These are phyloP conservation scores for Phaseolus lunatus DNA, from an alignment of 306 rosid species.

Conservation along the genomic window DNA sequence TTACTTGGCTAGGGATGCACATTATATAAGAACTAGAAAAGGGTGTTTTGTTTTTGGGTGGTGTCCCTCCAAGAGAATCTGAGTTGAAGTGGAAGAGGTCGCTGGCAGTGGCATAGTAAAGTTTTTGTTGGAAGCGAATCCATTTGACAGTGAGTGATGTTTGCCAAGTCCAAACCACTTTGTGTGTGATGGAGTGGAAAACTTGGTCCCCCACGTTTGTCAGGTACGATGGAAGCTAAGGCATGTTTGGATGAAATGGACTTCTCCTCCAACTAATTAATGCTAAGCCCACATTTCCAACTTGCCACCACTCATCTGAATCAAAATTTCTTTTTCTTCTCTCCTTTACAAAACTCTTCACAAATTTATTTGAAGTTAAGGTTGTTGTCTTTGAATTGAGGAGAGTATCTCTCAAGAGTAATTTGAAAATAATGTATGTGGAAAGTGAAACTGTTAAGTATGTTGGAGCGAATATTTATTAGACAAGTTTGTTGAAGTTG, in stretches of 20 bases:
- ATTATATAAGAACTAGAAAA: background rate
- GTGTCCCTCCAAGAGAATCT: conserved; percentile 20
- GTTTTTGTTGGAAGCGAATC: conserved; percentile 26
- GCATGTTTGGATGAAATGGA: conserved; percentile 33
- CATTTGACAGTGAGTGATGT: conserved; percentile 38
- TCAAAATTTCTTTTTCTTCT: too few relatives aligned
- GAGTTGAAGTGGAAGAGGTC: conserved; percentile 31
- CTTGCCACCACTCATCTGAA: too few relatives aligned
- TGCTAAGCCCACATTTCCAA: conserved; percentile 7
- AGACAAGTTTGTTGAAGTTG: too few relatives aligned
- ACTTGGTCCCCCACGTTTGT: background rate
- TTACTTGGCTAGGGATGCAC: background rate
- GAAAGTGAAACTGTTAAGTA: too few relatives aligned
- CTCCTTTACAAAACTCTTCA: too few relatives aligned
- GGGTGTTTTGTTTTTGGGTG: background rate
- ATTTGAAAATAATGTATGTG: too few relatives aligned
- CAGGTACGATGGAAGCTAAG: conserved; percentile 7
- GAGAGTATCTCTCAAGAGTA: too few relatives aligned
- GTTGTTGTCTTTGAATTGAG: too few relatives aligned
- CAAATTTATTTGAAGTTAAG: too few relatives aligned
- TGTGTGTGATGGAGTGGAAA: background rate
- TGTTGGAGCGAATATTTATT: too few relatives aligned
- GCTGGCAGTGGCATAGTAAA: background rate
- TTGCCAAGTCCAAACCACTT: conserved; percentile 12
- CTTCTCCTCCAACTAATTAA: background rate